phyloP scores from a whole-genome alignment of 2,329 filamentous ascomycete genomes.

The Stachybotrys chlorohalonatus region DNA sequence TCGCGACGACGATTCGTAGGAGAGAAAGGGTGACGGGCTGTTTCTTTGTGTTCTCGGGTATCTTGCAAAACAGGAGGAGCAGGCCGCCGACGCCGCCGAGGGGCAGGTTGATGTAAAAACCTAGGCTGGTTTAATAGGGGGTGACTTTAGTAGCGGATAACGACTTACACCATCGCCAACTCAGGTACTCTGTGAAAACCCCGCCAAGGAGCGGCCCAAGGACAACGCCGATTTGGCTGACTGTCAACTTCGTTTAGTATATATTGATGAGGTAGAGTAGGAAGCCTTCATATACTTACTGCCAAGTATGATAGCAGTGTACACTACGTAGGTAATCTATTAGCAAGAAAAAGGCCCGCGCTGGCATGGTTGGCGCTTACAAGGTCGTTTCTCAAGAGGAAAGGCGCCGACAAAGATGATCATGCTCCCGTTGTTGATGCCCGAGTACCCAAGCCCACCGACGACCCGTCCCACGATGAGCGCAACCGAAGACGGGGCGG shows the following conservation, averaged over 20 bases:
- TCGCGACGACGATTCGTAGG: constrained; percentile 10
- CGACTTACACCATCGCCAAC: constrained; percentile 20
- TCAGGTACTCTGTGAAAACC: constrained; percentile 15
- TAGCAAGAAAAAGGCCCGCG: background rate
- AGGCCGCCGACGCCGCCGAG: constrained; percentile 26
- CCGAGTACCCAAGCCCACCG: constrained; percentile 9
- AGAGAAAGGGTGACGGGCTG: constrained; percentile 13
- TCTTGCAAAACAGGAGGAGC: constrained; percentile 19
- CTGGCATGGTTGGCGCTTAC: constrained; percentile 3
- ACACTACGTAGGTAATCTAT: background rate
- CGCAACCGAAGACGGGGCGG: constrained; percentile 7
- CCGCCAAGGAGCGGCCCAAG: constrained; percentile 16
- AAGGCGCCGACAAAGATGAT: constrained; percentile 9
- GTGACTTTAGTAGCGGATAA: background rate
- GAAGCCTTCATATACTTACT: background rate
- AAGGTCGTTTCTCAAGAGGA: constrained; percentile 8
- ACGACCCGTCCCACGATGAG: constrained; percentile 12
- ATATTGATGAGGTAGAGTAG: background rate
- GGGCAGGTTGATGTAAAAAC: constrained; percentile 39
- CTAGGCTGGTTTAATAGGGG: constrained; percentile 5
- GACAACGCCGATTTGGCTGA: constrained; percentile 17
- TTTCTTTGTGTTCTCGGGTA: constrained; percentile 27
- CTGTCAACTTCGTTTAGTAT: background rate
- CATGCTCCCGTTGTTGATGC: constrained; percentile 9
- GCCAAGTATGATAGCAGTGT: constrained; percentile 4